A percentile compares a stretch with the other conserved stretches of the same genome.
These are phyloP conservation scores for Paracorniculantispora psalliotae DNA, from an alignment of 2,329 filamentous ascomycete species.

Conservation along the genomic window DNA sequence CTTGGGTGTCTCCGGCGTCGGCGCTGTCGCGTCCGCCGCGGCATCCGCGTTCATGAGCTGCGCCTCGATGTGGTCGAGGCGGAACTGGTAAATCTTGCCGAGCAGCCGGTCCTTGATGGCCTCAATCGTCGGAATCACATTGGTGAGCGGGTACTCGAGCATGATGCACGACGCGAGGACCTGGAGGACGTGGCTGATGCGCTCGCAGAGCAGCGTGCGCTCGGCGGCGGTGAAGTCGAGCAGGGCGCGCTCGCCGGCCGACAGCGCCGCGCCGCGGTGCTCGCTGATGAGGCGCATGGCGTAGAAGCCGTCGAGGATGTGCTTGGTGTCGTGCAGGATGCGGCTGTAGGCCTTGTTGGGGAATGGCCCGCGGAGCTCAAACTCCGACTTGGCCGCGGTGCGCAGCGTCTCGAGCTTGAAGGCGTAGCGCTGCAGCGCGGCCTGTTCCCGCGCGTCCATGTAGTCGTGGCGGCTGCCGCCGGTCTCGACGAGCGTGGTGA, in stretches of 20 bases:
- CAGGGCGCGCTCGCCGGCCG: slow-evolving; percentile 74
- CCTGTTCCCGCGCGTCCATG: slow-evolving; percentile 83
- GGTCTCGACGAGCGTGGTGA: slow-evolving; percentile 67
- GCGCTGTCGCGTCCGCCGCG: background rate
- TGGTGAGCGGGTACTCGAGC: slow-evolving; percentile 87
- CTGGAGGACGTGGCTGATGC: slow-evolving; percentile 82
- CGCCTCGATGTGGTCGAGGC: slow-evolving; percentile 57
- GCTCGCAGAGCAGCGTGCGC: slow-evolving; percentile 72
- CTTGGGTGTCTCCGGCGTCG: background rate
- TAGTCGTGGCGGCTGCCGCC: slow-evolving; percentile 59
- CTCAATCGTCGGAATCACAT: slow-evolving; percentile 79
- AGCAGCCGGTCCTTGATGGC: slow-evolving; percentile 77
- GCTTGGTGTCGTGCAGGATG: slow-evolving; percentile 73
- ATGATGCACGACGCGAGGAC: slow-evolving; percentile 92
- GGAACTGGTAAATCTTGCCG: slow-evolving; percentile 81
- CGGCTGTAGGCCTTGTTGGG: slow-evolving; percentile 66
- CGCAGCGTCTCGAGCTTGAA: slow-evolving; percentile 70
- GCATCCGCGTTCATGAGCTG: slow-evolving; percentile 26
- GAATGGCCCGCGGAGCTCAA: slow-evolving; percentile 84
- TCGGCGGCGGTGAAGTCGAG: slow-evolving; percentile 75
- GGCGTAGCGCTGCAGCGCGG: slow-evolving; percentile 76
- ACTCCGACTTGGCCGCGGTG: slow-evolving; percentile 72
- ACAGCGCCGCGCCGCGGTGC: slow-evolving; percentile 70
- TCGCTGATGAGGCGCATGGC: slow-evolving; percentile 91
- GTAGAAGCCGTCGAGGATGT: slow-evolving; percentile 89